Conservation (phyloP, 192 early-diverging fungal genomes). For the Entrophospora sp. region DNA sequence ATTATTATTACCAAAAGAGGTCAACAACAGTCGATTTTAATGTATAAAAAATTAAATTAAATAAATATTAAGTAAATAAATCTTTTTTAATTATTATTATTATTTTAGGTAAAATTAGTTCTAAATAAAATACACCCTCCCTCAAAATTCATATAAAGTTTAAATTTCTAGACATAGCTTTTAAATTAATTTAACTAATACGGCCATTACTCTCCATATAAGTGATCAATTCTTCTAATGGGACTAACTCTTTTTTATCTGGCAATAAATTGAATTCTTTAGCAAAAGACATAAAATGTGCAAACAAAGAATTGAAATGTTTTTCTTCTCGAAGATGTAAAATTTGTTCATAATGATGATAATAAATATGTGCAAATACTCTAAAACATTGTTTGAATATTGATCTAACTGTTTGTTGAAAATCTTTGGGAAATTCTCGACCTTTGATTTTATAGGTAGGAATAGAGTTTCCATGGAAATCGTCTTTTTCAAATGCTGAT, state of each 20-base stretch:
- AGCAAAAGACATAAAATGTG: constrained; percentile 87
- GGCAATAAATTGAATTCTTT: constrained; percentile 86
- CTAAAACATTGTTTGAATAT: too few species aligned
- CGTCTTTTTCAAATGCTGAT: constrained; percentile 55
- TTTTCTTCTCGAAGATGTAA: too few species aligned
- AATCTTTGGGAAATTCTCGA: constrained; percentile 77
- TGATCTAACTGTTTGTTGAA: constrained; percentile 50
- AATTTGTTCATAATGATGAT: constrained; percentile 80
- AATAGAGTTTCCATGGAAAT: constrained; percentile 63
- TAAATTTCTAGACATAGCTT: too few species aligned
- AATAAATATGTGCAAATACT: constrained; percentile 93
- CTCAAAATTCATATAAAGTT: too few species aligned
- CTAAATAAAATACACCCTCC: too few species aligned
- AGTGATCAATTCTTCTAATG: constrained; percentile 72
- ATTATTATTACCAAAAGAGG: too few species aligned
- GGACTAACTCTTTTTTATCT: constrained; percentile 80
- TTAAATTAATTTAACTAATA: constrained; percentile 25
- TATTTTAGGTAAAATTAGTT: too few species aligned
- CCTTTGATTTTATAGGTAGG: constrained; percentile 57
- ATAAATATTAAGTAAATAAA: too few species aligned
- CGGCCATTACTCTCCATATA: constrained; percentile 29
- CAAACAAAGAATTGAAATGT: constrained; percentile 93
- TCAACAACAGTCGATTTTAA: too few species aligned
- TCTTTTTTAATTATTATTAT: too few species aligned
- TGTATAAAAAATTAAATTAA: too few species aligned